Evolutionary conservation across 192 early-diverging fungal species (phyloP), one percentile per base, ranked within the genome.

Genomic region (Backusella macrospora): DNA sequence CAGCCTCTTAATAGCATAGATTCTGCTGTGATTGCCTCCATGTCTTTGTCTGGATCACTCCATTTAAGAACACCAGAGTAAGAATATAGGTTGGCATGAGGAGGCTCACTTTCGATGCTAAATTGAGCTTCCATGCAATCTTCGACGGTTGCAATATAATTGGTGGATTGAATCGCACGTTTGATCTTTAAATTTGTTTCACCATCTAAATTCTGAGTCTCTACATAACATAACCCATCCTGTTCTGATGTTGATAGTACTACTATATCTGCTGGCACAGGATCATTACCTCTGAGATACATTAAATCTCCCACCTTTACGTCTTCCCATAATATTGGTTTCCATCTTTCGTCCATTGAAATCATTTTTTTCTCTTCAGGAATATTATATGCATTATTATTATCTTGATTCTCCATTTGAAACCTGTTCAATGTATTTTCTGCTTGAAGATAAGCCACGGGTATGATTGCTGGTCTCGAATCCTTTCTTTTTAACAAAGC

Each of bases 101-200:
- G 92, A 10, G 71, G 49, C 76, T 92, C 91, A 18, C 83, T 81
- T 39, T 90, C 87, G 10, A 93, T 78, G 26, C 80, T 74, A 26
- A 77, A 83, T 29, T 62, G 40, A 39, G 80, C 38, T 16, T 46
- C 37, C 15, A 75, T 72, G 70, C 90, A 91, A 38, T 89, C 87
- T 39, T 79, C 82, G 15, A 90, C 87, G 1, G 76, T 83, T 14
- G 48, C 42, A 37, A 91, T 79, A 64, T 82, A 65, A 42, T 70
- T 48, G 18, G 86, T 80, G n/a, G 90, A 86, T 13, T 77, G 74
- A 0, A 90, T 63, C 23, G 86, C 86, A 14, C 84, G 78, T 45
- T 87, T 85, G 65, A 94, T 86, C 74, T 94, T 94, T 4, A 94
- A 68, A 80, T 94, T 94, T 12, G 92, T 93, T 77, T 94, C 92